A percentile compares a stretch with the other conserved stretches of the same genome.
phyloP scores from a whole-genome alignment of 306 rosid species.

The Alnus glutinosa region DNA sequence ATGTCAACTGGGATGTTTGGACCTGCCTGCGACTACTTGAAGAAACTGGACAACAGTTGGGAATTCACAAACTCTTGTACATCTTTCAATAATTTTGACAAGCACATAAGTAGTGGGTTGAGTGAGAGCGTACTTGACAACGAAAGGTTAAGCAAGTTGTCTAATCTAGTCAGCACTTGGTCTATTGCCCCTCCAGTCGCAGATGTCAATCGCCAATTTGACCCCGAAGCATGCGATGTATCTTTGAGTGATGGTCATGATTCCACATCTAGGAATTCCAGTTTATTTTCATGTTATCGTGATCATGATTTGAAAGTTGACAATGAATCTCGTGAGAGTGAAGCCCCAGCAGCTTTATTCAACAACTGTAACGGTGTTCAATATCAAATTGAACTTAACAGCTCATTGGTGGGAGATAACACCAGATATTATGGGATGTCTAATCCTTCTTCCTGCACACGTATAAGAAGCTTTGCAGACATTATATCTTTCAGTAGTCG shows the following conservation, averaged over 20 bases:
- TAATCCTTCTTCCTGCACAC: too few species aligned
- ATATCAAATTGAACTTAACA: too few species aligned
- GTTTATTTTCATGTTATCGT: slow-evolving; percentile 25
- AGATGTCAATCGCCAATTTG: slow-evolving; percentile 36
- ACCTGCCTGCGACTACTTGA: slow-evolving; percentile 79
- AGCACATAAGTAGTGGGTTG: slow-evolving; percentile 54
- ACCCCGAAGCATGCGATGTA: slow-evolving; percentile 38
- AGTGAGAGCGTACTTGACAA: slow-evolving; percentile 42
- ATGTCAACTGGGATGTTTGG: slow-evolving; percentile 50
- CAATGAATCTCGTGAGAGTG: slow-evolving; percentile 38
- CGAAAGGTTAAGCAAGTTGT: slow-evolving; percentile 64
- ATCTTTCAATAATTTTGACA: slow-evolving; percentile 53
- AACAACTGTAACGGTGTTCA: too few species aligned
- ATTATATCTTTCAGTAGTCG: slow-evolving; percentile 60
- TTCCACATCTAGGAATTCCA: too few species aligned
- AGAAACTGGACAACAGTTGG: slow-evolving; percentile 68
- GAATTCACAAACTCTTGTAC: slow-evolving; percentile 48
- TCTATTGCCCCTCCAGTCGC: slow-evolving; percentile 85
- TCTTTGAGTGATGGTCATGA: slow-evolving; percentile 6
- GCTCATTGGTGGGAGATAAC: slow-evolving; percentile 31
- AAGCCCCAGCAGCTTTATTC: slow-evolving; percentile 8
- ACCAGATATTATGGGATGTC: slow-evolving; percentile 17
- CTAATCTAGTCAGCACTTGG: slow-evolving; percentile 79
- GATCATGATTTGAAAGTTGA: slow-evolving; percentile 41
- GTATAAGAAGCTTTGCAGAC: slow-evolving; percentile 55